phyloP scores from a whole-genome alignment of 306 rosid genomes.

The Erythrophleum fordii region DNA sequence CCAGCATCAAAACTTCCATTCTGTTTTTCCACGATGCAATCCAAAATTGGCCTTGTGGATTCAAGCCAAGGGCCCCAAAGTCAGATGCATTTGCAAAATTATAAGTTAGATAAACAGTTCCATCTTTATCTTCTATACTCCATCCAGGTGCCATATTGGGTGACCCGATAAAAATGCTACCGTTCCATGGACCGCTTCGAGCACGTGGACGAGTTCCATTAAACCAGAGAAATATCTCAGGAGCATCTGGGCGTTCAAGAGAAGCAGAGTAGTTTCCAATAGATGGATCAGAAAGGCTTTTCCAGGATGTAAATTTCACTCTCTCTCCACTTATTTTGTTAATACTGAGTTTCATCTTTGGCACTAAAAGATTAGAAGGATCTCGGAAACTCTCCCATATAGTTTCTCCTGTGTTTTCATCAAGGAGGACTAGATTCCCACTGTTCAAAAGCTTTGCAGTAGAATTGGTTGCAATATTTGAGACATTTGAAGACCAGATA shows the following conservation, averaged over 20 bases:
- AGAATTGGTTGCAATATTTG: neutral
- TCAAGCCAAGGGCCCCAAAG: neutral
- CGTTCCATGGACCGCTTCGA: slow-evolving; percentile 43
- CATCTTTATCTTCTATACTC: neutral
- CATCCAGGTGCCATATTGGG: neutral
- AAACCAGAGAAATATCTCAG: slow-evolving; percentile 29
- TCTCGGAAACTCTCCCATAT: slow-evolving; percentile 41
- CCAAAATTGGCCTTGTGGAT: neutral
- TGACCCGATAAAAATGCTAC: slow-evolving; percentile 15
- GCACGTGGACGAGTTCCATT: slow-evolving; percentile 23
- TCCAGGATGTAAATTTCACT: neutral
- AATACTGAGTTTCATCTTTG: neutral
- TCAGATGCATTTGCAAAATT: neutral
- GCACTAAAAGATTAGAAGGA: neutral
- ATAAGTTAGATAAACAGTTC: neutral
- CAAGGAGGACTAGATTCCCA: slow-evolving; percentile 38
- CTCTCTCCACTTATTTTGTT: neutral
- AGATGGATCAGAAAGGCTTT: neutral
- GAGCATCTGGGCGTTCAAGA: neutral
- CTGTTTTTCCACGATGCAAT: neutral
- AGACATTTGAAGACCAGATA: slow-evolving; percentile 40
- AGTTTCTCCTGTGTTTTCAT: neutral
- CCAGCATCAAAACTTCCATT: neutral
- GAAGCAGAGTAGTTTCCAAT: neutral
- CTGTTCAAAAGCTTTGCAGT: slow-evolving; percentile 38